A percentile compares a stretch with the other conserved stretches of the same genome.
Evolutionary conservation across 306 rosid species (phyloP).

Genomic region (Cicer cuneatum): DNA sequence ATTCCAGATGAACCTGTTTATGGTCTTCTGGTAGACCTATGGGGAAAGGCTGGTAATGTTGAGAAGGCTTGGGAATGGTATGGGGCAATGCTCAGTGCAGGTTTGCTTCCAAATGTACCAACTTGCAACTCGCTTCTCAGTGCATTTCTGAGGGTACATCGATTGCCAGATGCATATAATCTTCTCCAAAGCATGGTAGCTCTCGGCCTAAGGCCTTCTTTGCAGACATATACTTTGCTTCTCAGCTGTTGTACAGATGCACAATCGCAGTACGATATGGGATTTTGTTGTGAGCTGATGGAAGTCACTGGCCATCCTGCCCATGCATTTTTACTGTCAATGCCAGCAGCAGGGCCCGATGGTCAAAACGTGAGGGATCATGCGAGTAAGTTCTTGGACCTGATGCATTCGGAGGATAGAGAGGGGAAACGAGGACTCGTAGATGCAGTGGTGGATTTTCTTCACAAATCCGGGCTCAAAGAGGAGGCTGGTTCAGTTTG

Average conservation of each 20-base stretch:
- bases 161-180: constrained; percentile 73
- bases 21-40: constrained; percentile 91
- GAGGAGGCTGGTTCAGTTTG: constrained; percentile 97
- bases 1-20: constrained; percentile 93
- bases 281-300: constrained; percentile 80
- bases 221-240: constrained; percentile 88
- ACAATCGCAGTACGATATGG: constrained; percentile 69
- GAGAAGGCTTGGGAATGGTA: constrained; percentile 95
- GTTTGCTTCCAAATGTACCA: constrained; percentile 92
- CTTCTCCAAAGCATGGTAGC: constrained; percentile 76
- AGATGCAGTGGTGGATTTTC: constrained; percentile 98
- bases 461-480: constrained; percentile 94
- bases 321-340: constrained; percentile 71
- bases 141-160: constrained; percentile 83
- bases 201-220: constrained; percentile 77
- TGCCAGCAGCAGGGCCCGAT: constrained; percentile 92
- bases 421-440: constrained; percentile 95
- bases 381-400: constrained; percentile 71
- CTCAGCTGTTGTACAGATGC: constrained; percentile 96
- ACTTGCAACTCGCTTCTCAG: constrained; percentile 92
- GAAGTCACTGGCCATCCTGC: constrained; percentile 86
- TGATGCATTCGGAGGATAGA: constrained; percentile 91
- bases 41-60: constrained; percentile 96
- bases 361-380: constrained; percentile 91
- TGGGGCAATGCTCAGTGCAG: constrained; percentile 72